Evolutionary conservation across 257 asterid species (phyloP).

Genomic region (Solanum sejunctum): DNA sequence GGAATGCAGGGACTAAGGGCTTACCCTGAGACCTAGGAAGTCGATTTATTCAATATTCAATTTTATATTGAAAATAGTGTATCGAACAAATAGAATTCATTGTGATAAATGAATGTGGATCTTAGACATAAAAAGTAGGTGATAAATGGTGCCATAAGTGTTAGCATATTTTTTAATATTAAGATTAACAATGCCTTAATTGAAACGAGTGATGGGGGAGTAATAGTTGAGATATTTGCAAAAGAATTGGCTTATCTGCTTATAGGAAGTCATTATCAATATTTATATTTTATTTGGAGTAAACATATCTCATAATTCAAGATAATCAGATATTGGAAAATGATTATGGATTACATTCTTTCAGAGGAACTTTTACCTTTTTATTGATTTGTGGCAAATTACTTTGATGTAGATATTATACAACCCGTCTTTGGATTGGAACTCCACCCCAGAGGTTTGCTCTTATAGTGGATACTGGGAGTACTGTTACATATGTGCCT

Average conservation of each 20-base stretch:
- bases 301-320: not conserved
- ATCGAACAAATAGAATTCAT: too few species aligned
- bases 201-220: not conserved
- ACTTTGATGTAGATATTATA: constrained; percentile 54
- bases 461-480: constrained; percentile 90
- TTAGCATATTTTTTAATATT: not conserved
- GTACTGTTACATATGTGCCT: constrained; percentile 96
- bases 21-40: too few species aligned
- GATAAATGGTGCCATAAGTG: not conserved
- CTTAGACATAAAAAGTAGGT: not conserved
- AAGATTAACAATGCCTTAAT: not conserved
- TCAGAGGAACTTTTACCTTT: not conserved
- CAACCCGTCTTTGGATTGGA: constrained; percentile 93
- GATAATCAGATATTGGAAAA: not conserved
- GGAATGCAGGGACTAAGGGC: too few species aligned
- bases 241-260: not conserved
- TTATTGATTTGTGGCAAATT: not conserved
- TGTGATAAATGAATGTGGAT: not conserved
- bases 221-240: not conserved
- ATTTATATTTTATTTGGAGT: not conserved
- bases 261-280: not conserved
- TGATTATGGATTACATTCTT: not conserved
- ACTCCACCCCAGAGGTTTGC: constrained; percentile 91
- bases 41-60: too few species aligned
- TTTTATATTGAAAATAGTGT: too few species aligned